A percentile compares a stretch with the other conserved stretches of the same genome.
These are phyloP conservation scores for Metschnikowia henanensis DNA, from an alignment of 805 yeast genomes.

Conservation along the genomic window DNA sequence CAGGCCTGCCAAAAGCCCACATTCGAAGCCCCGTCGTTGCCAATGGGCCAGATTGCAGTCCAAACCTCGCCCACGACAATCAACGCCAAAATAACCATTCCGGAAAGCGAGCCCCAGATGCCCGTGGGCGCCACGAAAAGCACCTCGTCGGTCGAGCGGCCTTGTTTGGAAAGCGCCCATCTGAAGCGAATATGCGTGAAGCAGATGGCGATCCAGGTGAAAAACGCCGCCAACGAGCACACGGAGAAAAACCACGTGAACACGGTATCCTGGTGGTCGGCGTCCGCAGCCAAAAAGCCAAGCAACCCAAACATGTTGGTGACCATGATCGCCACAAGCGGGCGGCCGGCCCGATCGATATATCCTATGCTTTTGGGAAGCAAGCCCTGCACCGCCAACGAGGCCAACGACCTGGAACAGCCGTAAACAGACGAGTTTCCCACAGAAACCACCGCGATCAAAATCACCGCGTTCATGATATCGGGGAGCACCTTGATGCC, in stretches of 20 bases:
- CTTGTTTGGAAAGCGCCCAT: slow-evolving; percentile 35
- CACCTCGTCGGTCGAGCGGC: slow-evolving; percentile 35
- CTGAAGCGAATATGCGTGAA: slow-evolving; percentile 43
- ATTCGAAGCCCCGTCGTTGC: slow-evolving; percentile 20
- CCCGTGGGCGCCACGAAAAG: slow-evolving; percentile 37
- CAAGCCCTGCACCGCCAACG: slow-evolving; percentile 63
- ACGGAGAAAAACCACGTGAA: slow-evolving; percentile 44
- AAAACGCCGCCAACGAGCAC: slow-evolving; percentile 41
- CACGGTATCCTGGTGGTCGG: slow-evolving; percentile 28
- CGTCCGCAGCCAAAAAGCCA: slow-evolving; percentile 37
- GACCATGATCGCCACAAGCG: slow-evolving; percentile 54
- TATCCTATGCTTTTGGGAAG: slow-evolving; percentile 60
- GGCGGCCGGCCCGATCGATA: slow-evolving; percentile 68
- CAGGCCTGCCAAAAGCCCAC: slow-evolving; percentile 51
- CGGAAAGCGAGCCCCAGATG: slow-evolving; percentile 35
- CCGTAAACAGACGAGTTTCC: slow-evolving; percentile 33
- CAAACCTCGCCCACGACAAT: slow-evolving; percentile 40
- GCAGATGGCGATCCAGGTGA: slow-evolving; percentile 43
- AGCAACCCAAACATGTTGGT: slow-evolving; percentile 45
- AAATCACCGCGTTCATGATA: slow-evolving; percentile 28
- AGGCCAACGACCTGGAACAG: slow-evolving; percentile 57
- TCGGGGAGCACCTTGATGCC: slow-evolving; percentile 28
- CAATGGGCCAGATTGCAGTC: slow-evolving; percentile 41
- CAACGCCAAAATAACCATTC: slow-evolving; percentile 31
- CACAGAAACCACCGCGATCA: slow-evolving; percentile 30